Conservation (phyloP, 1,284 basidiomycete genomes). For the Ceratobasidium theobromae region DNA sequence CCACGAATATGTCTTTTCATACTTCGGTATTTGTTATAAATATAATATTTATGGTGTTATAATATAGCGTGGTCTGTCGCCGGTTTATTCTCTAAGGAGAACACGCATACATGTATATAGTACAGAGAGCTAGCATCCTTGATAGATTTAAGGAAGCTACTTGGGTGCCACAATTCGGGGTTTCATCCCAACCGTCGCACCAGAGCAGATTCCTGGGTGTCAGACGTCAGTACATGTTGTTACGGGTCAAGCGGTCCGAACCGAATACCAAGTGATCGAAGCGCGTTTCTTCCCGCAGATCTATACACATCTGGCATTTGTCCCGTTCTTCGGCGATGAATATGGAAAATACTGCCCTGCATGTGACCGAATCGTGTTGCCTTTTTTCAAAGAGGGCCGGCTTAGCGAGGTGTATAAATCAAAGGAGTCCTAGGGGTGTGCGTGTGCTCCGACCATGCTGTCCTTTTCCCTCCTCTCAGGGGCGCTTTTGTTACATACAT, state of each 20-base stretch:
- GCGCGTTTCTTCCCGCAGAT: background rate
- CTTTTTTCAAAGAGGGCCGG: background rate
- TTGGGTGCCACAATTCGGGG: no score
- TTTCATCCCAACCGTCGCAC: no score
- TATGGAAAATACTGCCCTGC: background rate
- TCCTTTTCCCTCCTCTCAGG: constrained; percentile 7
- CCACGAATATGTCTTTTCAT: no score
- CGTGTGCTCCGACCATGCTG: background rate
- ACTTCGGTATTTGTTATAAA: no score
- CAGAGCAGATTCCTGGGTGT: no score
- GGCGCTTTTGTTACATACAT: background rate
- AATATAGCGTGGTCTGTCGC: no score
- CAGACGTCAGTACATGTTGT: background rate
- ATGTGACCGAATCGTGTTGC: background rate
- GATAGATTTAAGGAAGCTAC: no score
- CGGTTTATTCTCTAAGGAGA: no score
- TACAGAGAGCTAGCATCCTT: no score
- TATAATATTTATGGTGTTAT: no score
- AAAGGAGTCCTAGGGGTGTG: background rate
- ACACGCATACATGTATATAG: no score
- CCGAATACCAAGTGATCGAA: background rate
- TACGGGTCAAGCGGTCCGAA: background rate
- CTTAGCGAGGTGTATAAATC: background rate
- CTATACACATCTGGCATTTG: background rate
- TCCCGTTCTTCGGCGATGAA: background rate